These are phyloP conservation scores for Nannochloris sp. DNA, from an alignment of 139 green algal species.

Conservation along the genomic window DNA sequence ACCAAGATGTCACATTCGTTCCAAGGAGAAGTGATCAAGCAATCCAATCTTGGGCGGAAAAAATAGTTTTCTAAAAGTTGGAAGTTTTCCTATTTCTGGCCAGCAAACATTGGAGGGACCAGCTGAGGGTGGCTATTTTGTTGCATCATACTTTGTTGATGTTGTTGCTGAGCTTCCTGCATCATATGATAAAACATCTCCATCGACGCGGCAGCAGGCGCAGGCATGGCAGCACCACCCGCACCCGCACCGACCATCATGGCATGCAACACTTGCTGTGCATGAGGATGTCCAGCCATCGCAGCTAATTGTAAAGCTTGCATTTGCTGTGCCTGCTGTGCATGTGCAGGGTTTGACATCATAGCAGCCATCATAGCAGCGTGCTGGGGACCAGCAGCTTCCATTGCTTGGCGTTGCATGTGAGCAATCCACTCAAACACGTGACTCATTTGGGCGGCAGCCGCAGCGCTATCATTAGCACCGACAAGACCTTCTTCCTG, in stretches of 20 bases:
- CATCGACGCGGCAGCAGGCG: not conserved
- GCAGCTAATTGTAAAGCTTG: not conserved
- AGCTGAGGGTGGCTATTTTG: too few relatives aligned
- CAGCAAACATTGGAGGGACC: too few relatives aligned
- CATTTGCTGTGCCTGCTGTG: too few relatives aligned
- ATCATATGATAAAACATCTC: not conserved
- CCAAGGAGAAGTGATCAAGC: too few relatives aligned
- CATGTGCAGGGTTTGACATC: conserved; percentile 1
- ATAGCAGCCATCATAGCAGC: not conserved
- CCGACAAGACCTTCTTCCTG: not conserved
- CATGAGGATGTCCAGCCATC: not conserved
- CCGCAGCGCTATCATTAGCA: not conserved
- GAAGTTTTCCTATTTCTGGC: too few relatives aligned
- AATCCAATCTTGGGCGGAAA: too few relatives aligned
- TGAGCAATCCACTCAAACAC: conserved; percentile 8
- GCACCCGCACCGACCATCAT: not conserved
- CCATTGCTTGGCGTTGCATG: conserved; percentile 3
- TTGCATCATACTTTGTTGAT: not conserved
- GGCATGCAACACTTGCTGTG: not conserved
- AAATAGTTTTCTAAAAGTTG: too few relatives aligned
- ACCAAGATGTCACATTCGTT: too few relatives aligned
- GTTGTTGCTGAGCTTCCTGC: not conserved
- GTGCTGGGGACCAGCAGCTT: not conserved
- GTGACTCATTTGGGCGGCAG: not conserved
- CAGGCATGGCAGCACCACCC: not conserved